Evolutionary conservation across 2,329 filamentous ascomycete species (phyloP).

Genomic region (Epichloe bromicola): DNA sequence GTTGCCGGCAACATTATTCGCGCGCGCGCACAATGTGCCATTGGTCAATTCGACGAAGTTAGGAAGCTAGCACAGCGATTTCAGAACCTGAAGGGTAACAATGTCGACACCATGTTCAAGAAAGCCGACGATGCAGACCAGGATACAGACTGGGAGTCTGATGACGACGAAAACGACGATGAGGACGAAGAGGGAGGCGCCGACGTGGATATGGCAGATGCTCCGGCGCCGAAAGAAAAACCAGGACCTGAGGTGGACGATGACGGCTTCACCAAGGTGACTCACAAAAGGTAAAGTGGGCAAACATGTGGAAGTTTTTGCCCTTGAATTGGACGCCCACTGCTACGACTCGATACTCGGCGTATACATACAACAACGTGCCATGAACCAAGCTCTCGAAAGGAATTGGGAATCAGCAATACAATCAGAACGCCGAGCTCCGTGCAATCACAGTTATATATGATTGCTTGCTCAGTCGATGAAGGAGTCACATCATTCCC

Average conservation of each 20-base stretch:
- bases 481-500: conserved; percentile 7
- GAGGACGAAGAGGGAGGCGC: conserved; percentile 42
- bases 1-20: conserved; percentile 62
- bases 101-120: conserved; percentile 39
- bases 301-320: conserved; percentile 2
- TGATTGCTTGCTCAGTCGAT: not conserved
- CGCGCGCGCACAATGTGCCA: conserved; percentile 49
- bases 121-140: conserved; percentile 41
- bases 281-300: conserved; percentile 43
- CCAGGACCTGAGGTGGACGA: conserved; percentile 61
- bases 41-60: conserved; percentile 53
- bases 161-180: conserved; percentile 48
- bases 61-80: conserved; percentile 50
- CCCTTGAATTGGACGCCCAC: not conserved
- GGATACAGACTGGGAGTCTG: conserved; percentile 49
- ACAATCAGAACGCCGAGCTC: conserved; percentile 20
- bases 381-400: conserved; percentile 1
- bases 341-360: conserved; percentile 14
- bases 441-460: not conserved
- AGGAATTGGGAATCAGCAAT: conserved; percentile 9
- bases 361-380: conserved; percentile 8
- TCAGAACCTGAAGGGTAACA: conserved; percentile 46
- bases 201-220: conserved; percentile 58
- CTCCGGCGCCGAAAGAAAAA: conserved; percentile 51
- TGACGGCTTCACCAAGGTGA: conserved; percentile 68